Evolutionary conservation across 306 rosid genomes (phyloP), one percentile per base, ranked within the genome.

Genomic region (Nissolia schottii): DNA sequence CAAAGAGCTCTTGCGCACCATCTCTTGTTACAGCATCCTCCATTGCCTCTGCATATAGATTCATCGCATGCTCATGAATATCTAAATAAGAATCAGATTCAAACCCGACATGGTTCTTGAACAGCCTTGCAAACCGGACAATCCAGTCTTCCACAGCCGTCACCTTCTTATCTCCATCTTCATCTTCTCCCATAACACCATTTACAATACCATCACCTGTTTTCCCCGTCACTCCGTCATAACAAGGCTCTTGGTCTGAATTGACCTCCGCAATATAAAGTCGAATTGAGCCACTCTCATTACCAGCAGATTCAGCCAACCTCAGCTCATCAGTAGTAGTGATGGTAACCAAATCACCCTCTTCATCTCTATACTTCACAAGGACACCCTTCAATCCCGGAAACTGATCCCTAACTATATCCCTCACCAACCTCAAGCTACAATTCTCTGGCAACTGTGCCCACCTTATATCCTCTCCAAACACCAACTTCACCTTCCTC

Each of bases 61-160:
- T 90, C 97, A 89, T 88, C 2, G 97, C 94, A 49, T 87, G 80
- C 84, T 86, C 96, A 18, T 93, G 98, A 75, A 93, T 88, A 82
- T 90, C 92, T 85, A 93, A 73, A 83, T 89, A 93, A 0, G 86
- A 64, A 79, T 89, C 97, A 50, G 96, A 90, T 77, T 89, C 98
- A 54, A 93, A 89, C 48, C 97, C 98, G 64, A 93, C 96, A 75
- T 90, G 97, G 76, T 93, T 93, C 89, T 93, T 93, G 85, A 93
- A 93, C 83, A 93, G 50, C 78, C 96, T 75, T 1, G 98, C 98
- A 80, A 93, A 93, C 77, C 87, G 98, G 15, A 93, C 68, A 73
- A 93, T 87, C 98, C 98, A 93, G 18, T 93, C 97, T 86, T 93
- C 96, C 28, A 89, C 67, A 40, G 73, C 72, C 65, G 81, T 80